These are phyloP conservation scores for Kalaharituber pfeilii DNA, from an alignment of 2,329 filamentous ascomycete genomes.

Conservation along the genomic window DNA sequence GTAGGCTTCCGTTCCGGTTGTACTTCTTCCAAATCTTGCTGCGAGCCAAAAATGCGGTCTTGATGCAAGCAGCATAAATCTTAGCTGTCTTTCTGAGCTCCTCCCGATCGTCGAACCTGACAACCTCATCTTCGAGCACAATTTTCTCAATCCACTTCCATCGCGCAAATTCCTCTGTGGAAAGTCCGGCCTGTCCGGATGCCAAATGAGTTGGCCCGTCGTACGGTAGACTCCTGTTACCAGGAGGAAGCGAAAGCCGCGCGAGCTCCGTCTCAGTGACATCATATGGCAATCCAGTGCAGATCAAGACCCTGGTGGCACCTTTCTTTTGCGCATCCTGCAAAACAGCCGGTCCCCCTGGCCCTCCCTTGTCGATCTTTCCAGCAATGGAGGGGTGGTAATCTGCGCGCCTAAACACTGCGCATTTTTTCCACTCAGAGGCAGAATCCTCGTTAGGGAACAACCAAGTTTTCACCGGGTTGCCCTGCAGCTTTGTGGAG, in stretches of 20 bases:
- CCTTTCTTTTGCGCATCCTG: neutral
- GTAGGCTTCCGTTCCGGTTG: neutral
- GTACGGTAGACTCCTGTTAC: neutral
- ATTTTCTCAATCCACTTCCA: conserved; percentile 7
- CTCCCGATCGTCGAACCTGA: conserved; percentile 70
- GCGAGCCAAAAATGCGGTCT: conserved; percentile 44
- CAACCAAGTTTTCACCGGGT: neutral
- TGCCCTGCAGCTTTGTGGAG: neutral
- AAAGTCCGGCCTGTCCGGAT: neutral
- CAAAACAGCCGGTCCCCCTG: neutral
- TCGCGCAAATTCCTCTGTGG: neutral
- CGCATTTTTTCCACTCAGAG: neutral
- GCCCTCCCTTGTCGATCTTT: neutral
- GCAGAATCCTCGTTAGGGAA: neutral
- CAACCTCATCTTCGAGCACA: conserved; percentile 10
- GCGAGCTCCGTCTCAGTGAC: neutral
- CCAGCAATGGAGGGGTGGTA: neutral
- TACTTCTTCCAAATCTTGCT: neutral
- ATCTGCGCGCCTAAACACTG: neutral
- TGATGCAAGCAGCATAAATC: conserved; percentile 92
- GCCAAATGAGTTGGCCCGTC: neutral
- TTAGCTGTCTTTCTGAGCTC: conserved; percentile 88
- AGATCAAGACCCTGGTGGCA: neutral
- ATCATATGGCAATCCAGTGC: neutral
- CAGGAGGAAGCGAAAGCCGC: neutral